Percentiles rank a stretch among this genome's conserved stretches.
Evolutionary conservation across 805 yeast genomes (phyloP).

Genomic region (Brettanomyces bruxellensis): DNA sequence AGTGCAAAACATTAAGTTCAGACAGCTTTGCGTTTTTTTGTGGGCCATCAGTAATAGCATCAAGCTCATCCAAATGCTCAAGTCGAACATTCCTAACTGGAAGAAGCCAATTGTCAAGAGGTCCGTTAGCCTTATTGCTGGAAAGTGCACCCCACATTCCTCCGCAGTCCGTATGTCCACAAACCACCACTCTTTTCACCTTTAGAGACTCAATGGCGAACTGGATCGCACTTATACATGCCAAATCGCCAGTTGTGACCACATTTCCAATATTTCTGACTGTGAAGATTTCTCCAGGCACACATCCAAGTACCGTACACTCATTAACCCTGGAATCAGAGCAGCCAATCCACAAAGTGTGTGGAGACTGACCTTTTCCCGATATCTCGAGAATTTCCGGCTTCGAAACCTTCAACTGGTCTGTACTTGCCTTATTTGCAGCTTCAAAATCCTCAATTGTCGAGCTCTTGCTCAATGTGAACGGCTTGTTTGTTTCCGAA

Average conservation of each 20-base stretch:
- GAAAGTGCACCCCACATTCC: constrained; percentile 78
- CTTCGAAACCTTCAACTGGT: constrained; percentile 36
- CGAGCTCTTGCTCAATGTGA: constrained; percentile 39
- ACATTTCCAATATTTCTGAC: constrained; percentile 84
- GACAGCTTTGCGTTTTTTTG: constrained; percentile 54
- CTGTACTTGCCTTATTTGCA: constrained; percentile 39
- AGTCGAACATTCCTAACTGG: constrained; percentile 64
- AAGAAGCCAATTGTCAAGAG: constrained; percentile 63
- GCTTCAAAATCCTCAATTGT: constrained; percentile 38
- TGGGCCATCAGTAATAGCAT: constrained; percentile 39
- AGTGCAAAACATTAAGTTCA: constrained; percentile 67
- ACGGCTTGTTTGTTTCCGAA: constrained; percentile 17
- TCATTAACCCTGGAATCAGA: constrained; percentile 89
- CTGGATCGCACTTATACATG: constrained; percentile 72
- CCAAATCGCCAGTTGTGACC: constrained; percentile 59
- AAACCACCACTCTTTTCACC: constrained; percentile 71
- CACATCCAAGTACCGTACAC: constrained; percentile 56
- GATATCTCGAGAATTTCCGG: constrained; percentile 55
- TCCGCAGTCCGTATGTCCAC: constrained; percentile 96
- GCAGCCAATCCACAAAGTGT: constrained; percentile 90
- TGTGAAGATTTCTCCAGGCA: constrained; percentile 88
- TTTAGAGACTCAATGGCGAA: constrained; percentile 80
- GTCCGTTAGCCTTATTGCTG: constrained; percentile 54
- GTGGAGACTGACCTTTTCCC: constrained; percentile 84
- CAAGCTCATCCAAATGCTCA: constrained; percentile 42